These are phyloP conservation scores for Dimocarpus longan DNA, from an alignment of 345 rosid species.

Conservation along the genomic window DNA sequence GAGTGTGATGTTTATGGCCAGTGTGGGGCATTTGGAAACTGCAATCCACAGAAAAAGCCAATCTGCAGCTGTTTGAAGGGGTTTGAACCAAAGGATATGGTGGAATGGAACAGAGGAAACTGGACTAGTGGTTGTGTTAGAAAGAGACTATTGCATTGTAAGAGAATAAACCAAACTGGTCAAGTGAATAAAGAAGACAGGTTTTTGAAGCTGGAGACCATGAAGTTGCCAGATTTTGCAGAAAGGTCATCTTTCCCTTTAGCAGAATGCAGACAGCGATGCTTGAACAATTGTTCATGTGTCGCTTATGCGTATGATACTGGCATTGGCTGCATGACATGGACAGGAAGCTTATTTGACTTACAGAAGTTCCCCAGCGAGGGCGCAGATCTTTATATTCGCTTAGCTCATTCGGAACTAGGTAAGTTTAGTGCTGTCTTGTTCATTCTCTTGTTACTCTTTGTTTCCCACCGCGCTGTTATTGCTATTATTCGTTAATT, in stretches of 20 bases:
- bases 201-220: constrained; percentile 22
- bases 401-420: neutral
- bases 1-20: constrained; percentile 49
- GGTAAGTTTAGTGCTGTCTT: neutral
- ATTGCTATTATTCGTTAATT: neutral
- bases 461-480: too few relatives aligned
- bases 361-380: neutral
- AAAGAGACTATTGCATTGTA: constrained; percentile 33
- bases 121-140: constrained; percentile 61
- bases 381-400: neutral
- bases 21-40: constrained; percentile 57
- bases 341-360: constrained; percentile 25
- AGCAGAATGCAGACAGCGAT: neutral
- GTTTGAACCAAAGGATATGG: constrained; percentile 39
- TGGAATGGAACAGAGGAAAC: constrained; percentile 48
- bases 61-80: constrained; percentile 57
- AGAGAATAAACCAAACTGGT: constrained; percentile 21
- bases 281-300: constrained; percentile 1
- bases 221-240: neutral
- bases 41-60: constrained; percentile 30
- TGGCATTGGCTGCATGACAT: constrained; percentile 16
- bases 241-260: neutral
- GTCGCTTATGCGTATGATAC: neutral
- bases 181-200: constrained; percentile 36
- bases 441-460: too few relatives aligned